phyloP scores from a whole-genome alignment of 164 flowering plant genomes.

The Berberis vulgaris region DNA sequence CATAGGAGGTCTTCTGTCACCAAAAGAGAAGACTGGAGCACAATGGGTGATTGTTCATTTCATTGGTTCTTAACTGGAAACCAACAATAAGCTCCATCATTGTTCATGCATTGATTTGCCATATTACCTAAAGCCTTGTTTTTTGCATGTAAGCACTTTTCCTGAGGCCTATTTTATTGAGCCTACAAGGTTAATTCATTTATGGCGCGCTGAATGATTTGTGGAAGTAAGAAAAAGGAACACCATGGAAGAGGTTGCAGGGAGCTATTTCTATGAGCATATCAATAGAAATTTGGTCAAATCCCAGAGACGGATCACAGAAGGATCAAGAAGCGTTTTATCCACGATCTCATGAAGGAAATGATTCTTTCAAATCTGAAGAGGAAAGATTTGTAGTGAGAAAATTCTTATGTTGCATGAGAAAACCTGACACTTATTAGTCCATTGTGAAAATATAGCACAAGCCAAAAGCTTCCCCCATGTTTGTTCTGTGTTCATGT shows the following conservation, averaged over 20 bases:
- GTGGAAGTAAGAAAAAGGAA: constrained; percentile 9
- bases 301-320: neutral
- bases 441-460: no score
- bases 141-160: constrained; percentile 9
- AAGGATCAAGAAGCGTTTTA: constrained; percentile 1
- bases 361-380: constrained; percentile 13
- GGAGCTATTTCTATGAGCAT: constrained; percentile 11
- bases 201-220: constrained; percentile 22
- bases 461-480: no score
- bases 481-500: constrained; percentile 14
- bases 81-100: neutral
- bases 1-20: neutral
- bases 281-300: constrained; percentile 14
- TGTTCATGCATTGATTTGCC: constrained; percentile 7
- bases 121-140: constrained; percentile 11
- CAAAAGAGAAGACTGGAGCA: neutral
- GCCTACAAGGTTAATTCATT: neutral
- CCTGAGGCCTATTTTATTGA: constrained; percentile 15
- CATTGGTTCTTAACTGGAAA: neutral
- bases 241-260: constrained; percentile 19
- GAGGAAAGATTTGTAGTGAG: constrained; percentile 11
- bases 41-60: neutral
- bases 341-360: constrained; percentile 20
- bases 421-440: no score
- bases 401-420: neutral